Evolutionary conservation across 2,329 filamentous ascomycete species (phyloP), one percentile per base, ranked within the genome.

Genomic region (Phaeomoniella chlamydospora): DNA sequence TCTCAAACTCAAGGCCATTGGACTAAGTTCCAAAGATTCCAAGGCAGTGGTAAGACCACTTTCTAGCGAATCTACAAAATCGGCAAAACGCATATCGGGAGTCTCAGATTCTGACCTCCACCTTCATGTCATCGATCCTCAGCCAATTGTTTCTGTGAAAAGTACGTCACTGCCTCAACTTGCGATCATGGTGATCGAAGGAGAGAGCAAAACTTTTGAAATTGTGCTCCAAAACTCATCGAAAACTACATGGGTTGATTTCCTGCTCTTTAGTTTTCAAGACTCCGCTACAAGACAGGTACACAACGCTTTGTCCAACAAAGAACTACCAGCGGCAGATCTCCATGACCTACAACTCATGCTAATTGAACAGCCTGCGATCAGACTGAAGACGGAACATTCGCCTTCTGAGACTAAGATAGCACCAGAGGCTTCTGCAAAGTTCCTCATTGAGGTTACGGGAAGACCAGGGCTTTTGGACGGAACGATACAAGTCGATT

Each of bases 141-240:
- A 94, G 52, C 90, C 90, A 4, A 60, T 83, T 3, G 62, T 96
- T 3, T 62, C 77, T 3, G 69, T 94, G 14, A 79, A 82, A 49
- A 77, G 77, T 5, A 80, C 79, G 3, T 84, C 80, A 10, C 67
- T 94, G 1, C 74, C 80, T 0, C 87, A 94, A 49, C 83, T 81
- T 15, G 82, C 85, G 6, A 64, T 94, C 22, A 94, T 94, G 86
- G 70, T 98, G 9, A 66, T 98, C 4, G 88, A 96, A 59, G 90
- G 90, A 31, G 88, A 98, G 56, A 72, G 71, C 15, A 78, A 77
- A 46, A 64, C 65, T 1, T 92, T 96, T 50, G 78, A 73, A 0
- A 69, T 94, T 12, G 87, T 80, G 0, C 61, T 96, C 11, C 72
- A 80, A 45, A 98, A 98, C 45, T 64, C 74, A 5, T 90, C 85